Base-by-base conservation (phyloP, 2,329 filamentous ascomycete genomes). In the Trichoderma hamatum region DNA sequence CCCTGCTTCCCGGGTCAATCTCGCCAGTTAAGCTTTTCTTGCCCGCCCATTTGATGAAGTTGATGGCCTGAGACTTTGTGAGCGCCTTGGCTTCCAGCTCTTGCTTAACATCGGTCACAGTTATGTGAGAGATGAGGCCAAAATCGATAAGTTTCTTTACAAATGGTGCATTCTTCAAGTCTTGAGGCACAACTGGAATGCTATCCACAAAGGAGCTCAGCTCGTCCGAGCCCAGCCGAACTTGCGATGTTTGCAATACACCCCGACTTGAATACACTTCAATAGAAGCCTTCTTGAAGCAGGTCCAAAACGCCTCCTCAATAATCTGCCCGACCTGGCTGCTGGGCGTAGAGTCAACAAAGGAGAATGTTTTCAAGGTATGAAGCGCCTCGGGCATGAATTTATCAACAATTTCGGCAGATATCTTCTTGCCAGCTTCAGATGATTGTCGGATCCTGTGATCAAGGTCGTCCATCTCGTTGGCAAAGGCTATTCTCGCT, bases 301-400 rank as follows among this genome's bases (percentile, higher is more conserved):
- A 94, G 43, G 89, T 96, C 96, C 96, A 99, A 77, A 99, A 99
- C 0, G 94, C 92, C 79, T 97, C 93, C 76, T 97, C 94, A 65
- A 99, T 93, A 71, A 93, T 91, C 75, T 93, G 89, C 0, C 94
- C 93, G 24, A 98, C 92, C 70, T 92, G 86, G 0, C 87, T 86
- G 71, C 92, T 96, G 1, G 96, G 96, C 0, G 96, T 98, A 1
- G 96, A 97, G 75, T 97, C 93, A 46, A 86, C 86, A 73, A 96
- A 97, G 0, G 92, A 92, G 77, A 96, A 99, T 21, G 96, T 95
- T 73, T 93, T 92, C 70, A 96, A 86, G 3, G 91, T 90, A 76
- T 97, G 94, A 21, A 93, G 82, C 16, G 94, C 93, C 77, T 94
- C 90, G 0, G 93, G 90, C 75, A 95, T 85, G 59, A 93, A 88